These are phyloP conservation scores for Onygenales sp. DNA, from an alignment of 2,329 filamentous ascomycete genomes.

Conservation along the genomic window DNA sequence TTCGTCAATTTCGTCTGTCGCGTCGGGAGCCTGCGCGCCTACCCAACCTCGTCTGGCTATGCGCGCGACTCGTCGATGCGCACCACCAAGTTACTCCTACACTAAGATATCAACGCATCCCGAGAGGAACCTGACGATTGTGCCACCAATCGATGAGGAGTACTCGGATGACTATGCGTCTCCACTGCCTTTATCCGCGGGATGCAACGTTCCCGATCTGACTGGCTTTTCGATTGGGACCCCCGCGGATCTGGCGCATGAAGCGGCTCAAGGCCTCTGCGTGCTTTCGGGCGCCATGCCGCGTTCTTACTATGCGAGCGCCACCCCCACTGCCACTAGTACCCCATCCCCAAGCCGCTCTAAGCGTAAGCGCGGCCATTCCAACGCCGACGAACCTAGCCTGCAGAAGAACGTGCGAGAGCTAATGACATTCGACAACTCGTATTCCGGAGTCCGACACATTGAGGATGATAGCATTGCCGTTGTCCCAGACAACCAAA, in stretches of 20 bases:
- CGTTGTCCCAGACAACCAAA: constrained; percentile 22
- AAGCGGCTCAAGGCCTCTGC: constrained; percentile 33
- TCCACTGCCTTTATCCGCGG: constrained; percentile 21
- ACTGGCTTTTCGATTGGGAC: constrained; percentile 18
- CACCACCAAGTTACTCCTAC: constrained; percentile 20
- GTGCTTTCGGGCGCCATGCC: constrained; percentile 28
- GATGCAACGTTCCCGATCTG: constrained; percentile 22
- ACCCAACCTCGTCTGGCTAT: constrained; percentile 26
- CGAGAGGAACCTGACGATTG: constrained; percentile 26
- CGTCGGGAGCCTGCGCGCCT: constrained; percentile 23
- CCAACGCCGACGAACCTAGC: constrained; percentile 28
- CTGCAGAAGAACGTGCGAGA: constrained; percentile 31
- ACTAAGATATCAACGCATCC: constrained; percentile 15
- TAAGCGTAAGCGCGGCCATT: constrained; percentile 31
- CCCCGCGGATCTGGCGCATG: constrained; percentile 17
- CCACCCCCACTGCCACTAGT: neutral
- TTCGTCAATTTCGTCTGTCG: constrained; percentile 36
- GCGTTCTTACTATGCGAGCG: constrained; percentile 7
- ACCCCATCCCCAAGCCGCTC: constrained; percentile 12
- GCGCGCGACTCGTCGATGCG: constrained; percentile 31
- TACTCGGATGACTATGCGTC: constrained; percentile 25
- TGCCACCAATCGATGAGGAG: constrained; percentile 30
- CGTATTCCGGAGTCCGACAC: constrained; percentile 6
- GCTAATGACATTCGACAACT: constrained; percentile 20
- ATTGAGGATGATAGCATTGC: constrained; percentile 12